phyloP scores from a whole-genome alignment of 2,329 filamentous ascomycete species.

The Xylariaceae sp. region DNA sequence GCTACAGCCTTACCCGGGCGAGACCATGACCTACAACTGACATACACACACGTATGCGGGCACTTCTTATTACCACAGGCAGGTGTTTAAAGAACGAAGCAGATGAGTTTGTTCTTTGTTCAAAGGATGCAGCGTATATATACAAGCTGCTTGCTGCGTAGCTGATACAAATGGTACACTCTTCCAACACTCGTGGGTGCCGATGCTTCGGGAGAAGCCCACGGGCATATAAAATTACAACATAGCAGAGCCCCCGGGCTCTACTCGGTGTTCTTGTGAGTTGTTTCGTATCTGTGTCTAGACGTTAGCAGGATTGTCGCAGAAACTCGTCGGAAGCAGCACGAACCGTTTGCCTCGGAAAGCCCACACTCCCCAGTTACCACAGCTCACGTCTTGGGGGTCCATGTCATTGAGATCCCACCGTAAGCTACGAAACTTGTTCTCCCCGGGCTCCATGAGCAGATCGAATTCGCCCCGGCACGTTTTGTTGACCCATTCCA shows the following conservation, averaged over 20 bases:
- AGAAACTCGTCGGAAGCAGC: not conserved
- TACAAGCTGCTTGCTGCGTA: too few relatives aligned
- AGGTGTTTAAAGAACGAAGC: too few relatives aligned
- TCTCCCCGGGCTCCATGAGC: slow-evolving; percentile 87
- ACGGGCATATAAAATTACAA: not conserved
- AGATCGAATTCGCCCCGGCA: slow-evolving; percentile 89
- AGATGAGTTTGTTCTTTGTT: too few relatives aligned
- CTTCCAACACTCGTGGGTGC: not conserved
- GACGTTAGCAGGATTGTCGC: slow-evolving; percentile 31
- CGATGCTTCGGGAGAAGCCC: slow-evolving; percentile 1
- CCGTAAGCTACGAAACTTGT: slow-evolving; percentile 84
- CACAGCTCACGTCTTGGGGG: slow-evolving; percentile 87
- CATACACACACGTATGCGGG: too few relatives aligned
- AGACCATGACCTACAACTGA: too few relatives aligned
- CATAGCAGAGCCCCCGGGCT: not conserved
- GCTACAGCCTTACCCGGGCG: too few relatives aligned
- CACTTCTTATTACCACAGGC: too few relatives aligned
- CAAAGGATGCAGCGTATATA: too few relatives aligned
- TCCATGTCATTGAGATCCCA: slow-evolving; percentile 98
- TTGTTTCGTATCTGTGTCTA: slow-evolving; percentile 57
- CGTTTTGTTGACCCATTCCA: slow-evolving; percentile 82
- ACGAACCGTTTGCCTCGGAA: slow-evolving; percentile 93
- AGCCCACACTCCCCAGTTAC: slow-evolving; percentile 96
- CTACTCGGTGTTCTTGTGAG: slow-evolving; percentile 43
- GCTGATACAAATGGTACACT: too few relatives aligned